Evolutionary conservation across 2,329 filamentous ascomycete genomes (phyloP).

Genomic region (Aureobasidium pullulans): DNA sequence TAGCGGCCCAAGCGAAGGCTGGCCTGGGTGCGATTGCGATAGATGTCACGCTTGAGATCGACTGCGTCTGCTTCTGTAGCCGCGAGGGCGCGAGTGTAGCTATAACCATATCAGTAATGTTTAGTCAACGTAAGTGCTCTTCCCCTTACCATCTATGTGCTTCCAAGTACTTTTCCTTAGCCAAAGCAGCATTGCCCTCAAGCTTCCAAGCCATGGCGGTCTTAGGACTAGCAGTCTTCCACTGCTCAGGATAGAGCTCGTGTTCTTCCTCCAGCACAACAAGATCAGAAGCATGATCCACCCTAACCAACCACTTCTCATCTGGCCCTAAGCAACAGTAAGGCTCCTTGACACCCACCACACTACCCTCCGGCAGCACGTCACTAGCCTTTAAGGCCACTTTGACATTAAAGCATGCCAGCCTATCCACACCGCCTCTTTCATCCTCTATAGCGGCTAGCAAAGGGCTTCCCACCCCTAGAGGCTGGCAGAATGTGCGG

Average conservation of each 20-base stretch:
- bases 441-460: slow-evolving; percentile 28
- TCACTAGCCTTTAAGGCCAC: neutral
- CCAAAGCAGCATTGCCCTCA: slow-evolving; percentile 19
- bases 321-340: slow-evolving; percentile 15
- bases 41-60: slow-evolving; percentile 15
- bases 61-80: neutral
- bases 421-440: slow-evolving; percentile 28
- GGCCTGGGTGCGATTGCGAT: slow-evolving; percentile 20
- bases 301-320: slow-evolving; percentile 17
- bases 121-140: neutral
- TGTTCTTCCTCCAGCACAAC: slow-evolving; percentile 14
- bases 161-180: slow-evolving; percentile 14
- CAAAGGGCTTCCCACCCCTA: neutral
- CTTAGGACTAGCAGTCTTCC: neutral
- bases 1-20: slow-evolving; percentile 17
- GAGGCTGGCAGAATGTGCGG: slow-evolving; percentile 17
- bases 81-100: neutral
- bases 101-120: neutral
- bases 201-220: slow-evolving; percentile 16
- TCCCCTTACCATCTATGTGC: slow-evolving; percentile 13
- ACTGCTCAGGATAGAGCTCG: slow-evolving; percentile 12
- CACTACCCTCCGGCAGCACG: slow-evolving; percentile 12
- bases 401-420: slow-evolving; percentile 18
- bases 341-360: slow-evolving; percentile 25
- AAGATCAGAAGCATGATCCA: slow-evolving; percentile 25